phyloP scores from a whole-genome alignment of 2,329 filamentous ascomycete genomes.

The Orbilia brochopaga region DNA sequence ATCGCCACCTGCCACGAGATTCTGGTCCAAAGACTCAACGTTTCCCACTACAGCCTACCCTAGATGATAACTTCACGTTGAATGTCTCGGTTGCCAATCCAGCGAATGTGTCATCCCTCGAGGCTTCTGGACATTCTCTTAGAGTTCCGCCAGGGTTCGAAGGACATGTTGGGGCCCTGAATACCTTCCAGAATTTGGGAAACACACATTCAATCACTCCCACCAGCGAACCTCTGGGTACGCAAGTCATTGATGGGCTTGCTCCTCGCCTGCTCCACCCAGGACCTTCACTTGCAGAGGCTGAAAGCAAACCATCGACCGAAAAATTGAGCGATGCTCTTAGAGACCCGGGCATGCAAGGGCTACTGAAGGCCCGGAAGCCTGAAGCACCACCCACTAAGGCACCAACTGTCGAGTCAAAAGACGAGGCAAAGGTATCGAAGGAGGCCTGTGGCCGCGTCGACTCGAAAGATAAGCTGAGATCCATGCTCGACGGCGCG shows the following conservation, averaged over 20 bases:
- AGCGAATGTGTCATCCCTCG: too few species aligned
- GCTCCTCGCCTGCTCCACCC: background rate
- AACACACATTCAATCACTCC: background rate
- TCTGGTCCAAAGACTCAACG: background rate
- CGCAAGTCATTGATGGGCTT: background rate
- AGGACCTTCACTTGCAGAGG: background rate
- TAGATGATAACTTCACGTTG: background rate
- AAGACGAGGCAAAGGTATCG: background rate
- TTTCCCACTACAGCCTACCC: too few species aligned
- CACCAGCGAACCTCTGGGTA: background rate
- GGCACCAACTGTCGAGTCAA: too few species aligned
- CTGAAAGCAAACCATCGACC: background rate
- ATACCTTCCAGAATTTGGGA: background rate
- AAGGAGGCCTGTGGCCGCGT: too few species aligned
- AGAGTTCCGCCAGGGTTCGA: background rate
- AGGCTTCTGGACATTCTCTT: background rate
- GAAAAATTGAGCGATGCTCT: slow-evolving; percentile 12
- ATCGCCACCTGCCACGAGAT: background rate
- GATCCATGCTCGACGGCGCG: too few species aligned
- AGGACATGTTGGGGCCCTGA: background rate
- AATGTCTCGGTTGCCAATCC: background rate
- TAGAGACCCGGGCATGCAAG: background rate
- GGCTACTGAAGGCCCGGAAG: too few species aligned
- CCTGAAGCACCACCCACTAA: too few species aligned
- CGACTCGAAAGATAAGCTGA: background rate